A percentile compares a stretch with the other conserved stretches of the same genome.
Evolutionary conservation across 345 rosid species (phyloP).

Genomic region (Hibiscus trionum): DNA sequence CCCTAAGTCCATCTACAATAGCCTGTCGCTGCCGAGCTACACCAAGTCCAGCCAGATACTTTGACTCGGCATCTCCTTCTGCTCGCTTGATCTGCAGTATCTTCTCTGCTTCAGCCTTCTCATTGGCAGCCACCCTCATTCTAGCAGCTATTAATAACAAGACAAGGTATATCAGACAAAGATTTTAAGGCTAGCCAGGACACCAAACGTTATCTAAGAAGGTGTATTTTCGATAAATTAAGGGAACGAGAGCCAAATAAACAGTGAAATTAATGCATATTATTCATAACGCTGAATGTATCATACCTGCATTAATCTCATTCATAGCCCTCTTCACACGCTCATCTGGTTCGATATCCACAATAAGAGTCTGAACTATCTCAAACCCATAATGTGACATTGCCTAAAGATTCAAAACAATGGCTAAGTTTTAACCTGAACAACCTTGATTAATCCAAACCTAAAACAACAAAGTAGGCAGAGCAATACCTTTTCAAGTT

Average conservation of each 20-base stretch:
- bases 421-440: background rate
- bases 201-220: background rate
- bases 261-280: background rate
- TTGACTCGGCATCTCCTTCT: slow-evolving; percentile 51
- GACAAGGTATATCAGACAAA: background rate
- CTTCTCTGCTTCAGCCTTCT: slow-evolving; percentile 56
- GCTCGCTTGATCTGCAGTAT: slow-evolving; percentile 52
- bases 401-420: slow-evolving; percentile 34
- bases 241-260: background rate
- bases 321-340: slow-evolving; percentile 76
- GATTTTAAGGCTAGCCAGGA: background rate
- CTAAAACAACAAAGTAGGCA: background rate
- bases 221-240: background rate
- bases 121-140: slow-evolving; percentile 48
- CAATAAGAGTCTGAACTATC: slow-evolving; percentile 76
- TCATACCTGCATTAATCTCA: slow-evolving; percentile 65
- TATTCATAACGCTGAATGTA: background rate
- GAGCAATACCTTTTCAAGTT: slow-evolving; percentile 41
- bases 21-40: slow-evolving; percentile 53
- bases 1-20: slow-evolving; percentile 51
- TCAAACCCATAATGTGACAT: slow-evolving; percentile 72
- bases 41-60: slow-evolving; percentile 47
- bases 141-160: slow-evolving; percentile 33
- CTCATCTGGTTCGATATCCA: slow-evolving; percentile 71
- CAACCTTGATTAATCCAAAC: background rate